Evolutionary conservation across 2,329 filamentous ascomycete species (phyloP), one percentile per base, ranked within the genome.

Genomic region (Pseudogymnoascus sp.): DNA sequence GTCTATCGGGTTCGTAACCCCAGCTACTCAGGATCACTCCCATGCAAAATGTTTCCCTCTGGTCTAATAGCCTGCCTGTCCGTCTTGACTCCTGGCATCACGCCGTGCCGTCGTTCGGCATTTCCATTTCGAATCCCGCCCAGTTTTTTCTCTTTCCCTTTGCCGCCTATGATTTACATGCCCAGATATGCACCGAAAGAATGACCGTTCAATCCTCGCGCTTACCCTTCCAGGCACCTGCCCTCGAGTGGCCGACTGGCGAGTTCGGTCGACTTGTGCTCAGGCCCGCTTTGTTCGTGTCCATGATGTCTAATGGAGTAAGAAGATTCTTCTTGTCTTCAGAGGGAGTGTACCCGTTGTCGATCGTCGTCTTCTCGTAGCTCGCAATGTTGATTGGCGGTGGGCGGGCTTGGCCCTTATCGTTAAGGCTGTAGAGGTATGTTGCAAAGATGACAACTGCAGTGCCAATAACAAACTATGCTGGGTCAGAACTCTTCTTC

Each of bases 381-480:
- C 79, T 84, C 54, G 86, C 87, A 64, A 92, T 86, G 65, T 77
- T 82, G 68, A 90, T 84, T 0, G 87, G 84, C 0, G 84, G 78
- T 21, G 89, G 84, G 13, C 85, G 83, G 31, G 74, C 76, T 61
- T 82, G 79, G 64, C 78, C 79, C 17, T 81, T 77, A 65, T 91
- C 84, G 0, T 85, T 81, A 5, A 82, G 81, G 64, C 84, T 91
- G 77, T 96, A 97, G 13, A 97, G 79, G 72, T 92, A 97, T 1
- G 91, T 95, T 2, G 92, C 88, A 41, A 84, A 80, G 0, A 97
- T 77, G 7, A 97, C 92, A 58, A 94, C 77, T 9, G 80, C 78
- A 0, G 92, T 92, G 60, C 94, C 94, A 58, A 91, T 64, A 37
- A 96, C 70, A 73, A 96, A 96, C 92, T 97, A 15, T 60, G 39